These are phyloP conservation scores for Helianthus tuberosus DNA, from an alignment of 129 eudicot genomes.

Conservation along the genomic window DNA sequence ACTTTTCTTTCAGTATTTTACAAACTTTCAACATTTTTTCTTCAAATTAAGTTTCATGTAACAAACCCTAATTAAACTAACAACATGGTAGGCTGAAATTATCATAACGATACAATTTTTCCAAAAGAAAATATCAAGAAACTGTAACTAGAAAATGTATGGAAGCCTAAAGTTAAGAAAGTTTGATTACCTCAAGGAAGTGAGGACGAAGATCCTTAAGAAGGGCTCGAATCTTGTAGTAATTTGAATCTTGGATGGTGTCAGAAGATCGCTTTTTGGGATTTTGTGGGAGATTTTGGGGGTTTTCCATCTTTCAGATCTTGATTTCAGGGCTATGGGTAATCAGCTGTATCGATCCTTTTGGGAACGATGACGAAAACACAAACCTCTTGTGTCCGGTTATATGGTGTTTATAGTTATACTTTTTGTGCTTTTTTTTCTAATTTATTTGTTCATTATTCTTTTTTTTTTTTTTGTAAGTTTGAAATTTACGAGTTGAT, in stretches of 20 bases:
- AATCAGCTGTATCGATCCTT: too few species aligned
- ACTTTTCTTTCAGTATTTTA: neutral
- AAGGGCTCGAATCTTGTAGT: conserved; percentile 68
- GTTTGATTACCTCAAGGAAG: conserved; percentile 61
- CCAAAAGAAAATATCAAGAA: too few species aligned
- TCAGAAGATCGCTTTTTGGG: conserved; percentile 50
- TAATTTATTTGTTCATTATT: too few species aligned
- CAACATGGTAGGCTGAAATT: neutral
- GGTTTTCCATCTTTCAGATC: conserved; percentile 22
- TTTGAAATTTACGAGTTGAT: too few species aligned
- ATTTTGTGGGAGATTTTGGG: conserved; percentile 27
- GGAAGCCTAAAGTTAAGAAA: neutral
- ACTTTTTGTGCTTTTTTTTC: too few species aligned
- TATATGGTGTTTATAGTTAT: too few species aligned
- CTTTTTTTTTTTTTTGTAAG: too few species aligned
- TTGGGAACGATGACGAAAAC: too few species aligned
- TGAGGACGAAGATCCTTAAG: conserved; percentile 82
- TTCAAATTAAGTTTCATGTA: neutral
- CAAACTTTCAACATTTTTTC: neutral
- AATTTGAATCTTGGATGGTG: conserved; percentile 43
- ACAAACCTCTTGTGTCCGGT: too few species aligned
- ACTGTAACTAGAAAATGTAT: too few species aligned
- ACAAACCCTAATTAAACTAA: conserved; percentile 18
- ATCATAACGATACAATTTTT: too few species aligned
- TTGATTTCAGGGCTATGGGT: neutral